Percentiles rank a stretch among this genome's conserved stretches.
phyloP scores from a whole-genome alignment of 768 basidiomycete genomes.

The Obba rivulosa region DNA sequence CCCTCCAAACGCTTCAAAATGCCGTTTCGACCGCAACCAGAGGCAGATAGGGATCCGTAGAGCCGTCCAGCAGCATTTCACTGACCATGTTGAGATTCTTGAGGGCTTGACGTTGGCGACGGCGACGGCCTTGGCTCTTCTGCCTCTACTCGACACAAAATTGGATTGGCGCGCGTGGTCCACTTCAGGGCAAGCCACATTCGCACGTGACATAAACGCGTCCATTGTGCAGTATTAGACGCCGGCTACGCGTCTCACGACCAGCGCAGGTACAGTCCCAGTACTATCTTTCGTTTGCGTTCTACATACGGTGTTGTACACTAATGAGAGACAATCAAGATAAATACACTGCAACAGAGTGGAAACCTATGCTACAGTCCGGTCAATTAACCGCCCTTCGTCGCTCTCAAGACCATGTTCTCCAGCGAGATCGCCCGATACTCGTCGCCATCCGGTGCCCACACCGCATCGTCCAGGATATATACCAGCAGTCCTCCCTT shows the following conservation, averaged over 20 bases:
- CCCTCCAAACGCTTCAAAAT: constrained; percentile 9
- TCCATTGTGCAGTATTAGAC: too few relatives aligned
- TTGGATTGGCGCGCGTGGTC: neutral
- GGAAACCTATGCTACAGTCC: neutral
- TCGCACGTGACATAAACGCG: neutral
- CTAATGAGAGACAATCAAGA: neutral
- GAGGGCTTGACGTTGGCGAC: constrained; percentile 28
- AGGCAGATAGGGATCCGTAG: constrained; percentile 6
- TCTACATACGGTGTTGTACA: too few relatives aligned
- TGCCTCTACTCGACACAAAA: constrained; percentile 1
- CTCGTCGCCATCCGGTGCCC: constrained; percentile 65
- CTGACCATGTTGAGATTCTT: constrained; percentile 34
- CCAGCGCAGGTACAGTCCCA: too few relatives aligned
- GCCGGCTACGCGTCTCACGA: too few relatives aligned
- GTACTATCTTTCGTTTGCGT: too few relatives aligned
- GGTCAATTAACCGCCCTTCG: constrained; percentile 10
- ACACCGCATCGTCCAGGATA: constrained; percentile 90
- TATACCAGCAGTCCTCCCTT: constrained; percentile 87
- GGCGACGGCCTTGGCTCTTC: constrained; percentile 21
- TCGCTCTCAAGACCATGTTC: constrained; percentile 76
- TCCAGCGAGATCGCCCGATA: constrained; percentile 81
- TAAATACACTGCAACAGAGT: neutral
- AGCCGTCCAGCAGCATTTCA: constrained; percentile 16
- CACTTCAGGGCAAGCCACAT: constrained; percentile 7
- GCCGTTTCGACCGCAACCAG: constrained; percentile 1